Evolutionary conservation across 768 basidiomycete genomes (phyloP).

Genomic region (Cantharellus anzutake): DNA sequence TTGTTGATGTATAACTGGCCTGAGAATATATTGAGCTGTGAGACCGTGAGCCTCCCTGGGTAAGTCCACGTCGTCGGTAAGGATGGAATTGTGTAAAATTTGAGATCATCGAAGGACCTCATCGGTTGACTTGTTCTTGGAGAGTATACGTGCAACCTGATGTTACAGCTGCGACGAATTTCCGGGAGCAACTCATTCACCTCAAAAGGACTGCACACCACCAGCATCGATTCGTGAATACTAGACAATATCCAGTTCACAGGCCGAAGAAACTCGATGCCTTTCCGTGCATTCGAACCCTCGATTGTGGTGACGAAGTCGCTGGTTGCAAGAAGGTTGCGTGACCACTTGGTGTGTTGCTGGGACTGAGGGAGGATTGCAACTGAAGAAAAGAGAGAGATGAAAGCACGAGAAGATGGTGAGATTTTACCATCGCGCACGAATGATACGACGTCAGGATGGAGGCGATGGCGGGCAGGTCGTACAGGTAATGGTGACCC

Average conservation of each 20-base stretch:
- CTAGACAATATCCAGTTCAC: conserved; percentile 25
- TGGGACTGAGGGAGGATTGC: not conserved
- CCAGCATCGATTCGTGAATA: conserved; percentile 8
- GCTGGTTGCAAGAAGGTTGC: no score
- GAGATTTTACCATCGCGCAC: no score
- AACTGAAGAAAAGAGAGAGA: not conserved
- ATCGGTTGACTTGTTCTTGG: not conserved
- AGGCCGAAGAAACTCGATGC: conserved; percentile 18
- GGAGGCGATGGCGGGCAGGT: conserved; percentile 9
- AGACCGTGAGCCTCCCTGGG: not conserved
- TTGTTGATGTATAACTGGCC: not conserved
- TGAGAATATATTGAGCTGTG: not conserved
- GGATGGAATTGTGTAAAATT: conserved; percentile 15
- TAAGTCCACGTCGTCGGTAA: not conserved
- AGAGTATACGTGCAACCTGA: not conserved
- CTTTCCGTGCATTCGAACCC: no score
- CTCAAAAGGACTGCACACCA: conserved; percentile 25
- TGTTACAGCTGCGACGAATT: conserved; percentile 16
- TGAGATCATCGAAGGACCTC: conserved; percentile 18
- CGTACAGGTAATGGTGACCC: no score
- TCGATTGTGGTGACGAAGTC: no score
- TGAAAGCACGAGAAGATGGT: no score
- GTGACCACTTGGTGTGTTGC: not conserved
- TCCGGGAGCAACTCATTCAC: conserved; percentile 21
- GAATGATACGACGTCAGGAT: not conserved